Evolutionary conservation across 495 filamentous ascomycete genomes (phyloP).

Genomic region (Clohesyomyces aquaticus): DNA sequence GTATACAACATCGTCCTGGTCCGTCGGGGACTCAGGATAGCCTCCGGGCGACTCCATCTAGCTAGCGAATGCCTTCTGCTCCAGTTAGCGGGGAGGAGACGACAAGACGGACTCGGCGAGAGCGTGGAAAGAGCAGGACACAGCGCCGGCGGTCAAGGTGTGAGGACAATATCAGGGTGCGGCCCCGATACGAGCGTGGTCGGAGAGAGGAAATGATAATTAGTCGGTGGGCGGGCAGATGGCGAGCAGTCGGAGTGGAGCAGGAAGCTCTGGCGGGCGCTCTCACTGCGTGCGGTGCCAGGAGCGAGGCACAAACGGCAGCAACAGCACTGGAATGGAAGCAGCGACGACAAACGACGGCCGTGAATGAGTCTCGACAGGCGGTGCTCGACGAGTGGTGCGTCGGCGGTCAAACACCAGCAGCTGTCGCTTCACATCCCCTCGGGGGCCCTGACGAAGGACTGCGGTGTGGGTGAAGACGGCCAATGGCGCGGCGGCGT

Average conservation of each 20-base stretch:
- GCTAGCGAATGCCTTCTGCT: neutral
- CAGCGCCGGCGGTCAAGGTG: neutral
- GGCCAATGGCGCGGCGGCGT: neutral
- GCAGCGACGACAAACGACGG: neutral
- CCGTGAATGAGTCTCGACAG: neutral
- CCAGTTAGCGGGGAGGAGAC: neutral
- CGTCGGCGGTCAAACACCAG: neutral
- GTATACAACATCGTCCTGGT: constrained; percentile 83
- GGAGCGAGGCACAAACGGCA: neutral
- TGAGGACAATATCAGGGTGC: neutral
- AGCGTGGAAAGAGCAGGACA: neutral
- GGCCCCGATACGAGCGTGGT: neutral
- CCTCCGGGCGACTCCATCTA: constrained; percentile 63
- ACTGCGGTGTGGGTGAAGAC: neutral
- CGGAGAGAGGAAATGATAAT: neutral
- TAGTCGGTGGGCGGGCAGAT: constrained; percentile 1
- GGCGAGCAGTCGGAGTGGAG: no score
- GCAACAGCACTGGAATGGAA: neutral
- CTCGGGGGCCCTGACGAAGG: constrained; percentile 7
- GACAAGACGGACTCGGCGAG: neutral
- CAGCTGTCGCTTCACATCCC: constrained; percentile 3
- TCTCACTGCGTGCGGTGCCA: constrained; percentile 1
- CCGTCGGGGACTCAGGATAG: constrained; percentile 80
- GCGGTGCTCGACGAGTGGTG: neutral
- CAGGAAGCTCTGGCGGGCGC: no score